A percentile compares a stretch with the other conserved stretches of the same genome.
These are phyloP conservation scores for Cyberlindnera xishuangbannaensis DNA, from an alignment of 805 yeast genomes.

Conservation along the genomic window DNA sequence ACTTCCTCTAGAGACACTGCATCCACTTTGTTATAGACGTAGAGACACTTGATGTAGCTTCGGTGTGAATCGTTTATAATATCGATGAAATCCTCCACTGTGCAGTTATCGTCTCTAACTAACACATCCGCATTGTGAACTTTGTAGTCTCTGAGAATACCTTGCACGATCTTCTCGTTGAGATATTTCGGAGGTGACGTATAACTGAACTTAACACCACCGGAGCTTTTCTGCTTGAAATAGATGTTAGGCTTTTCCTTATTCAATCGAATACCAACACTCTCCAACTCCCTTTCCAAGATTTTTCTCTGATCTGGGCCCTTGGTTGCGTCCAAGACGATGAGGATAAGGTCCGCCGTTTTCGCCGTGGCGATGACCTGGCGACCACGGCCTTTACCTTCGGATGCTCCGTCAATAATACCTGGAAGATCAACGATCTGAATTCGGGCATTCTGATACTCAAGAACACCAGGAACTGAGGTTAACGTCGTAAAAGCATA, in stretches of 20 bases:
- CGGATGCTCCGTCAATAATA: constrained; percentile 92
- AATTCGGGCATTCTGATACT: constrained; percentile 93
- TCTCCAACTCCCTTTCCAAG: constrained; percentile 82
- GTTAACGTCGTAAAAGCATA: constrained; percentile 95
- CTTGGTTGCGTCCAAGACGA: constrained; percentile 95
- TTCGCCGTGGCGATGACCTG: constrained; percentile 96
- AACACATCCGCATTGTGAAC: constrained; percentile 92
- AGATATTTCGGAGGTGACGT: constrained; percentile 77
- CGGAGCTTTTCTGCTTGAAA: constrained; percentile 75
- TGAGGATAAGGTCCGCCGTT: constrained; percentile 86
- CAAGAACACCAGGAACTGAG: constrained; percentile 92
- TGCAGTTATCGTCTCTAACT: constrained; percentile 80
- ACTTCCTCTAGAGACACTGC: constrained; percentile 93
- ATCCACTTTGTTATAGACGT: constrained; percentile 92
- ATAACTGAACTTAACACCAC: constrained; percentile 83
- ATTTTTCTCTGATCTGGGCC: constrained; percentile 84
- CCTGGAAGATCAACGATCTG: constrained; percentile 98
- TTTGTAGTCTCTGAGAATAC: constrained; percentile 78
- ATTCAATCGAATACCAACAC: constrained; percentile 89
- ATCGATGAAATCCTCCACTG: constrained; percentile 92
- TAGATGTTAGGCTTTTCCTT: constrained; percentile 72
- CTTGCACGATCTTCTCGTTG: constrained; percentile 73
- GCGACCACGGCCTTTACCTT: constrained; percentile 96
- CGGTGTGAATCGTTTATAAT: constrained; percentile 83
- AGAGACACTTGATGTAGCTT: constrained; percentile 83